A percentile compares a stretch with the other conserved stretches of the same genome.
These are phyloP conservation scores for Leucocoprinus sp. DNA, from an alignment of 768 basidiomycete species.

Conservation along the genomic window DNA sequence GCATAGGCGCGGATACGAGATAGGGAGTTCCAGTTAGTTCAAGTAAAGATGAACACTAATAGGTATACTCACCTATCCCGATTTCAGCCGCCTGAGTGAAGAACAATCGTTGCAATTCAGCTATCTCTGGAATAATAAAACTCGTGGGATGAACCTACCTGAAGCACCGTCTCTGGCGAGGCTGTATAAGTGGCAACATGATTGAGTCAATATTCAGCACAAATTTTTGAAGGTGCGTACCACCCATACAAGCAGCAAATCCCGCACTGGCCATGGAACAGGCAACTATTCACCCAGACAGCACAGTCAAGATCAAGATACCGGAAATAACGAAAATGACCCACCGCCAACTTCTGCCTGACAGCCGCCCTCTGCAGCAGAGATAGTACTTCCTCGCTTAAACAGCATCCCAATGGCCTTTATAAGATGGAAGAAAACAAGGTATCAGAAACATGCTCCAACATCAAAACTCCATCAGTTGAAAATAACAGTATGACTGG, in stretches of 20 bases:
- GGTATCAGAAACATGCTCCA: not conserved
- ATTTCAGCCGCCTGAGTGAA: conserved; percentile 69
- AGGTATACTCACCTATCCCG: conserved; percentile 55
- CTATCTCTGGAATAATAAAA: conserved; percentile 1
- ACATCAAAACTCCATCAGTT: not conserved
- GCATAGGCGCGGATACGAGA: not conserved
- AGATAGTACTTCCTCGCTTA: conserved; percentile 95
- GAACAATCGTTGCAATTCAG: not conserved
- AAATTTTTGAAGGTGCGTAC: conserved; percentile 26
- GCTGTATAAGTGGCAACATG: conserved; percentile 29
- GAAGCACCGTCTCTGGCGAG: conserved; percentile 73
- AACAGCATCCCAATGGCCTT: conserved; percentile 92
- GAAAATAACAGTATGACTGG: not conserved
- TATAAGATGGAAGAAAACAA: not conserved
- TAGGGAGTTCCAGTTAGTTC: not conserved
- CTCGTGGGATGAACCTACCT: conserved; percentile 32
- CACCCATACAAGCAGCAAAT: conserved; percentile 92
- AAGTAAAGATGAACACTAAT: not conserved
- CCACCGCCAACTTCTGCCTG: conserved; percentile 91
- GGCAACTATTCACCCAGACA: conserved; percentile 46
- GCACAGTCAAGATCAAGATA: not conserved
- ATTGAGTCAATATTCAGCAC: not conserved
- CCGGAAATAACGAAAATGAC: conserved; percentile 1
- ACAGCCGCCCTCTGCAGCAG: conserved; percentile 92
- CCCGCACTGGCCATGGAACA: conserved; percentile 95